Percentiles rank a stretch among this genome's conserved stretches.
phyloP scores from a whole-genome alignment of 176 grass and related monocot species.

The Rhipidocladum racemiflorum region DNA sequence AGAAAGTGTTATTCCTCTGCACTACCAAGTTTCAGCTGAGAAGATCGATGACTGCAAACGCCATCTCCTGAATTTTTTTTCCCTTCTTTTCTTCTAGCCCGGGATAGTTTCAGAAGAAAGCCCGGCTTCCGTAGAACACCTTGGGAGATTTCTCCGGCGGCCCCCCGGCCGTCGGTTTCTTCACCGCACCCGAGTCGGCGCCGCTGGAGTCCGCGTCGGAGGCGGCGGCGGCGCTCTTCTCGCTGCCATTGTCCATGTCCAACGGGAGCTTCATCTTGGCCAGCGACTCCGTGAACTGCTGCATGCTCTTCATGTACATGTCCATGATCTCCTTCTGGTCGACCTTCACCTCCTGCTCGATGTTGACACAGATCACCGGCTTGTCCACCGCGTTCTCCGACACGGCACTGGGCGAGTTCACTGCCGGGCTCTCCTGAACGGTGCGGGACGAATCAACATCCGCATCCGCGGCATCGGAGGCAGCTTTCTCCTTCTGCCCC shows the following conservation, averaged over 20 bases:
- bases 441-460: constrained; percentile 63
- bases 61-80: constrained; percentile 5
- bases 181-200: constrained; percentile 36
- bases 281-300: constrained; percentile 94
- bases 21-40: constrained; percentile 42
- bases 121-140: constrained; percentile 97
- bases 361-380: constrained; percentile 67
- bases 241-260: constrained; percentile 53
- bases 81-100: constrained; percentile 22
- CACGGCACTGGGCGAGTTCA: constrained; percentile 39
- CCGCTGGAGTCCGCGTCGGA: constrained; percentile 31
- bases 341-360: constrained; percentile 75
- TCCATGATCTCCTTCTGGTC: constrained; percentile 90
- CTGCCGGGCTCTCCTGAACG: constrained; percentile 30
- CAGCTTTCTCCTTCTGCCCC: constrained; percentile 44
- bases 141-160: constrained; percentile 69
- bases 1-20: constrained; percentile 52
- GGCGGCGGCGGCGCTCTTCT: constrained; percentile 15
- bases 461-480: constrained; percentile 38
- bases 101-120: constrained; percentile 64
- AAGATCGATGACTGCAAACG: constrained; percentile 47
- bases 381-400: constrained; percentile 50
- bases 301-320: constrained; percentile 99
- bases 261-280: constrained; percentile 96
- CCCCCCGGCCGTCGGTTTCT: constrained; percentile 33